phyloP scores from a whole-genome alignment of 1,284 basidiomycete species.

The Puccinia triticina region DNA sequence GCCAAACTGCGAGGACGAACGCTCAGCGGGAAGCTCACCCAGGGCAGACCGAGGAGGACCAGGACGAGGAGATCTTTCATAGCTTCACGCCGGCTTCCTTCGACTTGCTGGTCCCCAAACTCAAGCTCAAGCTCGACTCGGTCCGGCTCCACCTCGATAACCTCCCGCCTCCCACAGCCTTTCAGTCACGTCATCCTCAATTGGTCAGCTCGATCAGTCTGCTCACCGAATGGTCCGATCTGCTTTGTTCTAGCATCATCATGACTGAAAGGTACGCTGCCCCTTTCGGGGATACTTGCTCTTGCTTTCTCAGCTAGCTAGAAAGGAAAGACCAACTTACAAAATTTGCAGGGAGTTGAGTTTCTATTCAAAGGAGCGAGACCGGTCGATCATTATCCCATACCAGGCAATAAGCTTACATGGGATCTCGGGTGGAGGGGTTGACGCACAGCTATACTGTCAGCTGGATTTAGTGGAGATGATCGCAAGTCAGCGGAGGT shows the following conservation, averaged over 20 bases:
- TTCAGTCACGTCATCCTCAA: neutral
- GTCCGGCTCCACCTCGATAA: neutral
- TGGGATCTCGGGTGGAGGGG: neutral
- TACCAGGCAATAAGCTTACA: neutral
- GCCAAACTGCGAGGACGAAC: too few relatives aligned
- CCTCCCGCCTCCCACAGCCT: neutral
- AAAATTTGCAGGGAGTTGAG: neutral
- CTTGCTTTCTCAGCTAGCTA: neutral
- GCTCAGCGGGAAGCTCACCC: too few relatives aligned
- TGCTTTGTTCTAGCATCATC: neutral
- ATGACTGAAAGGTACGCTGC: neutral
- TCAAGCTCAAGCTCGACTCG: neutral
- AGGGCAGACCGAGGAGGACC: too few relatives aligned
- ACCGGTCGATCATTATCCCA: constrained; percentile 1
- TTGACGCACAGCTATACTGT: neutral
- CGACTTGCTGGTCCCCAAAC: neutral
- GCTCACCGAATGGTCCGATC: neutral
- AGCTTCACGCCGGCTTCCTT: constrained; percentile 7
- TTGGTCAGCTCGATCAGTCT: neutral
- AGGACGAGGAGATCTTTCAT: neutral
- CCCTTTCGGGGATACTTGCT: neutral
- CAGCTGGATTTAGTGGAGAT: neutral
- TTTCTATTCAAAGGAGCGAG: neutral
- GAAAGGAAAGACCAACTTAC: neutral
- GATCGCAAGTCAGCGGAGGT: too few relatives aligned